Evolutionary conservation across 768 basidiomycete genomes (phyloP).

Genomic region (Collybia sp.): DNA sequence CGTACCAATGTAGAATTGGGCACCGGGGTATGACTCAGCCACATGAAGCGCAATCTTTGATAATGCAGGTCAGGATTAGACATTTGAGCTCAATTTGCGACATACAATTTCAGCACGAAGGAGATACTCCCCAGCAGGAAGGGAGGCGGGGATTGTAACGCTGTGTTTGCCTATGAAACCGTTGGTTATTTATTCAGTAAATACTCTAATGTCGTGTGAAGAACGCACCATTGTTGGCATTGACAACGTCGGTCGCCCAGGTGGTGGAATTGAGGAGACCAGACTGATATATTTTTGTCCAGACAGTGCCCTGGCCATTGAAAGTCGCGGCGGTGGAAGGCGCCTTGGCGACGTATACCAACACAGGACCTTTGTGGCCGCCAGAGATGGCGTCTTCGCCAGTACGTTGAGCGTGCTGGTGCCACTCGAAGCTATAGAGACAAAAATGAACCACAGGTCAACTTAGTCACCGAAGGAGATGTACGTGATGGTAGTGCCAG

Average conservation of each 20-base stretch:
- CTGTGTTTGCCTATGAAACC: slow-evolving; percentile 31
- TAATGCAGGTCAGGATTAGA: background rate
- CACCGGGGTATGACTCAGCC: slow-evolving; percentile 30
- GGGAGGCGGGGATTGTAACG: slow-evolving; percentile 35
- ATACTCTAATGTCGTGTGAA: background rate
- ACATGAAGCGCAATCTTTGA: slow-evolving; percentile 15
- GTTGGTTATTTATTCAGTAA: too few relatives aligned
- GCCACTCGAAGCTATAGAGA: slow-evolving; percentile 42
- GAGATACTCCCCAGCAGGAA: slow-evolving; percentile 45
- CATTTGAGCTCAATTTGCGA: background rate
- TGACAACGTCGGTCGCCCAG: slow-evolving; percentile 50
- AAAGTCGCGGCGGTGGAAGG: slow-evolving; percentile 38
- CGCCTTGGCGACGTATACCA: slow-evolving; percentile 48
- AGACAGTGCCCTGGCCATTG: slow-evolving; percentile 44
- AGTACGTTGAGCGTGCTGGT: slow-evolving; percentile 48
- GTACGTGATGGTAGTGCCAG: slow-evolving; percentile 40
- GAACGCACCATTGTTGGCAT: slow-evolving; percentile 32
- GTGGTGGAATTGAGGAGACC: slow-evolving; percentile 35
- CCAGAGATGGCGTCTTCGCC: slow-evolving; percentile 47
- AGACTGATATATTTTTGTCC: slow-evolving; percentile 51
- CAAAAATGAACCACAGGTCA: background rate
- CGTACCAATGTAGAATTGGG: slow-evolving; percentile 14
- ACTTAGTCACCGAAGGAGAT: background rate
- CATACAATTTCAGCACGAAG: slow-evolving; percentile 45
- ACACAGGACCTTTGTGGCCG: slow-evolving; percentile 47